Conservation (phyloP, 1,284 basidiomycete species). For the Dichomitus squalens region DNA sequence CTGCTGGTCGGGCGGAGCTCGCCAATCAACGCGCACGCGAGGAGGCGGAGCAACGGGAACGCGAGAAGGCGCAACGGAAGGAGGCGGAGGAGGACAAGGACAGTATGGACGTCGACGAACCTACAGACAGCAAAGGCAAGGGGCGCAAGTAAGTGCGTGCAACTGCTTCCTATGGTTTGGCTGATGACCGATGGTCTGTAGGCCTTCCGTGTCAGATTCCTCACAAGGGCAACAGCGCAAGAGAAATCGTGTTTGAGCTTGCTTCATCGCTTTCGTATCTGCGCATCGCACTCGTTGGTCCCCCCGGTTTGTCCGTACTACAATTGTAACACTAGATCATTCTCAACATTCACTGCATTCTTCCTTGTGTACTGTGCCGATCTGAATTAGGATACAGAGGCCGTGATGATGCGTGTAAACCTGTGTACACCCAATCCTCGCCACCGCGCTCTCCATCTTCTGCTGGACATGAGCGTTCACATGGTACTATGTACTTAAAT, state of each 20-base stretch:
- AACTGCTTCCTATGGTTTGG: background rate
- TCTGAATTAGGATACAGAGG: no score
- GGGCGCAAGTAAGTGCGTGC: constrained; percentile 50
- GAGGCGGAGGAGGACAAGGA: constrained; percentile 39
- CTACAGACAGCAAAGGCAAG: constrained; percentile 45
- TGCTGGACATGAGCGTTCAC: no score
- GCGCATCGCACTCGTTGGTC: background rate
- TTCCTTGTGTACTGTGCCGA: background rate
- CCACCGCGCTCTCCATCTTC: no score
- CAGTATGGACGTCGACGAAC: constrained; percentile 55
- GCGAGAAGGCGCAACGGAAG: constrained; percentile 35
- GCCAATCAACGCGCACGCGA: constrained; percentile 22
- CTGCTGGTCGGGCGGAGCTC: constrained; percentile 27
- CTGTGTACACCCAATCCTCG: no score
- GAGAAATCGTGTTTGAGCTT: constrained; percentile 20
- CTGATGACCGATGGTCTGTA: constrained; percentile 5
- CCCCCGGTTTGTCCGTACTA: background rate
- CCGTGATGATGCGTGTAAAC: no score
- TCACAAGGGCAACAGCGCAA: constrained; percentile 19
- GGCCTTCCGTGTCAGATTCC: constrained; percentile 19
- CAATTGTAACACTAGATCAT: constrained; percentile 2
- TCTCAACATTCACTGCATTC: background rate
- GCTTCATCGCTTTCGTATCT: background rate
- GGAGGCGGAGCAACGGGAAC: constrained; percentile 22
- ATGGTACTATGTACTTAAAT: no score